Evolutionary conservation across 1,284 basidiomycete genomes (phyloP).

Genomic region (Sanguinoderma infundibulare): DNA sequence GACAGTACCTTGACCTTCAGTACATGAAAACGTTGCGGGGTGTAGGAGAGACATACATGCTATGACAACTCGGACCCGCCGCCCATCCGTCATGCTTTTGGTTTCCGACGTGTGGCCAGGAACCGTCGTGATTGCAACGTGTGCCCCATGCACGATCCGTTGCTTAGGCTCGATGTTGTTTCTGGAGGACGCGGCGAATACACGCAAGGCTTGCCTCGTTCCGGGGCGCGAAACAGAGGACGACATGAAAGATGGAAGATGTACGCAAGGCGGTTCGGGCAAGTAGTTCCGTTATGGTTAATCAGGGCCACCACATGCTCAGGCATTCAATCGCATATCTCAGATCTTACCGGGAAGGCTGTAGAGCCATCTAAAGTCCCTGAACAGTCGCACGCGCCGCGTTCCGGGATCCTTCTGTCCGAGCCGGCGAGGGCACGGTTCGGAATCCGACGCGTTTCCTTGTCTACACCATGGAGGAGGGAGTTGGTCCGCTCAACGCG

Average conservation of each 20-base stretch:
- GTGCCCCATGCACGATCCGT: not conserved
- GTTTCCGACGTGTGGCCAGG: constrained; percentile 2
- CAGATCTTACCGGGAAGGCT: constrained; percentile 10
- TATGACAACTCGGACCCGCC: not conserved
- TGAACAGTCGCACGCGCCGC: constrained; percentile 4
- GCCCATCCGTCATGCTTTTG: not conserved
- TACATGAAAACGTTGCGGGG: constrained; percentile 46
- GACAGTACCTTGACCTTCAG: constrained; percentile 86
- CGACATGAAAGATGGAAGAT: not conserved
- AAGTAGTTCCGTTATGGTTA: constrained; percentile 12
- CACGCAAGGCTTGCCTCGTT: constrained; percentile 8
- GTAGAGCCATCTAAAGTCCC: not conserved
- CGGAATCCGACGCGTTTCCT: constrained; percentile 4
- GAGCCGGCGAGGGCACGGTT: not conserved
- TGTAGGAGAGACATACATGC: not conserved
- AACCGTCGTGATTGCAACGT: not conserved
- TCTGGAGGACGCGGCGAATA: not conserved
- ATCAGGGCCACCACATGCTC: constrained; percentile 7
- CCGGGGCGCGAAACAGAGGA: constrained; percentile 1
- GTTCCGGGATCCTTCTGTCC: constrained; percentile 5
- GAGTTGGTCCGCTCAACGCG: constrained; percentile 6
- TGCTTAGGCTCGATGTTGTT: not conserved
- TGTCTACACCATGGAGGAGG: constrained; percentile 1
- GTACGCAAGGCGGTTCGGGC: constrained; percentile 4
- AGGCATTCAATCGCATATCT: constrained; percentile 3